Evolutionary conservation across 208 protist genomes (phyloP).

Genomic region (Entamoeba invadens): DNA sequence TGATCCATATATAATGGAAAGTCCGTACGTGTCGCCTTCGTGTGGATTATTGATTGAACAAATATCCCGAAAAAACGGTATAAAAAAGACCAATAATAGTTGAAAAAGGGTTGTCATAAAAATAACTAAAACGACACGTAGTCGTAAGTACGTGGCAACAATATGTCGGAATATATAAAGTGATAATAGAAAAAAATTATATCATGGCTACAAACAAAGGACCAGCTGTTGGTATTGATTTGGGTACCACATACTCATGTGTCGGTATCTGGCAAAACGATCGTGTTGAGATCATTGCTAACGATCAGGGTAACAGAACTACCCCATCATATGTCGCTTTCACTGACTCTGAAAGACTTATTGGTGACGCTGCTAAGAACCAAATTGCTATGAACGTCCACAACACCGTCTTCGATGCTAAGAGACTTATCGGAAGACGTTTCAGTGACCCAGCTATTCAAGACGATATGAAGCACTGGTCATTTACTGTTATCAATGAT

Average conservation of each 20-base stretch:
- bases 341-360: slow-evolving; percentile 53
- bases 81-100: too few species aligned
- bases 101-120: too few species aligned
- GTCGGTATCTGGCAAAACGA: slow-evolving; percentile 12
- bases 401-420: slow-evolving; percentile 75
- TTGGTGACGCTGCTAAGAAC: slow-evolving; percentile 58
- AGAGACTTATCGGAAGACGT: slow-evolving; percentile 63
- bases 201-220: background rate
- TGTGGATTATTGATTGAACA: too few species aligned
- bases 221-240: slow-evolving; percentile 25
- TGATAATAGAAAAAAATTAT: too few species aligned
- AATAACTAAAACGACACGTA: too few species aligned
- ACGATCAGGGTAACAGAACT: slow-evolving; percentile 48
- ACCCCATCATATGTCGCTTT: slow-evolving; percentile 74
- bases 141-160: too few species aligned
- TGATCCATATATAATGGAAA: too few species aligned
- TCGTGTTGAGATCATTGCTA: slow-evolving; percentile 56
- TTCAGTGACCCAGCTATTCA: slow-evolving; percentile 43
- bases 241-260: slow-evolving; percentile 31
- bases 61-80: too few species aligned
- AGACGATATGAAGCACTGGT: slow-evolving; percentile 54
- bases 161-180: too few species aligned
- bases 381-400: slow-evolving; percentile 64
- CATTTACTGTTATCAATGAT: slow-evolving; percentile 56
- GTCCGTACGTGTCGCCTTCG: too few species aligned